Base-by-base conservation (phyloP, 345 rosid genomes). In the Salix brachista region DNA sequence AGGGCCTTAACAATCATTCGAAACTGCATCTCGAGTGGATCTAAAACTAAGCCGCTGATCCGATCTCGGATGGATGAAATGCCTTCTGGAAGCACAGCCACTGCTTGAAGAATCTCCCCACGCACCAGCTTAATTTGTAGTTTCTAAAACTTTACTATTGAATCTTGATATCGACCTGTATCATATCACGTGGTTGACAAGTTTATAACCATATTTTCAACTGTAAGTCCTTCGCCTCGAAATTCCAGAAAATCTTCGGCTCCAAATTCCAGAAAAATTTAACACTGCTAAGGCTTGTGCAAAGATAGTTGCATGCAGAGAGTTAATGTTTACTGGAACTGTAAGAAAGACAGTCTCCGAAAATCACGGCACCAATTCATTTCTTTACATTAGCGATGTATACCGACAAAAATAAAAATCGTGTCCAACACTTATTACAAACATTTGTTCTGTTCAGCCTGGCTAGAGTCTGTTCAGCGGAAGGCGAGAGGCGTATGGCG, bases 361-460 rank as follows among this genome's bases (percentile, higher is more conserved):
- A 58, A 58, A 36, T 26, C 54, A 36, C 19, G 26, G 25, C 73
- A 39, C 42, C 79, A 13, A 36, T 25, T 58, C 62, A 14, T 76
- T 48, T 41, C 58, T 78, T 58, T 66, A 65, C 74, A 64, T 67
- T 30, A 78, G 58, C 8, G 48, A 54, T 44, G 39, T 25, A 28
- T 39, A 65, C 42, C 50, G 42, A 56, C 46, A 75, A 28, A 65
- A 73, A 61, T 69, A 28, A 65, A 76, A 62, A 30, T 65, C 67
- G 68, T 58, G 37, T 64, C 30, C 50, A 52, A 28, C 25, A 32
- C 81, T 68, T 48, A 30, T 68, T 67, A 77, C 56, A 75, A 65
- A 32, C 50, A 39, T 56, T 70, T 52, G 46, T n/a, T n/a, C n/a
- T n/a, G n/a, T n/a, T n/a, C n/a, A 18, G 18, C 69, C 21, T 16